phyloP scores from a whole-genome alignment of 164 flowering plant species.

The Umbilicus rupestris region DNA sequence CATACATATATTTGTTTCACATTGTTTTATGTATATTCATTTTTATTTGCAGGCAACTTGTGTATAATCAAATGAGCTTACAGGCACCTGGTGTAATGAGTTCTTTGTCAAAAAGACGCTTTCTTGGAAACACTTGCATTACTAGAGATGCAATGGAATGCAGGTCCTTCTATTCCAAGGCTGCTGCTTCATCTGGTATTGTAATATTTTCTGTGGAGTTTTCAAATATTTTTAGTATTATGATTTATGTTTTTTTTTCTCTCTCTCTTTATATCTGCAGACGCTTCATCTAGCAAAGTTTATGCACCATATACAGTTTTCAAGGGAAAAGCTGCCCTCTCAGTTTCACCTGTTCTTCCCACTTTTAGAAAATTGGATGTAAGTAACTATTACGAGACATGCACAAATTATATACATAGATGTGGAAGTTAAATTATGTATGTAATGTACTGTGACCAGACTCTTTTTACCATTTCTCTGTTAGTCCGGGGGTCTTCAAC shows the following conservation, averaged over 20 bases:
- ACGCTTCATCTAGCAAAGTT: conserved; percentile 3
- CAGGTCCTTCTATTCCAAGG: neutral
- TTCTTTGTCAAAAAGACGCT: neutral
- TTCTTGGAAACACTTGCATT: neutral
- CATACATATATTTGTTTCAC: neutral
- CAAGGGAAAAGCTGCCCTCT: conserved; percentile 88
- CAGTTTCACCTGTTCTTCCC: conserved; percentile 47
- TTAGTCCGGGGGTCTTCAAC: conserved; percentile 38
- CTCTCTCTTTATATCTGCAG: neutral
- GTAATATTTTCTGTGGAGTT: neutral
- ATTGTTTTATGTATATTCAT: neutral
- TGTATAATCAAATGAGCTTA: neutral
- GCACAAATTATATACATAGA: neutral
- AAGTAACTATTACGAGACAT: conserved; percentile 15
- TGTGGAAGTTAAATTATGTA: neutral
- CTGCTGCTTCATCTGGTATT: conserved; percentile 6
- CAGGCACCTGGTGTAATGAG: neutral
- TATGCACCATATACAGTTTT: conserved; percentile 47
- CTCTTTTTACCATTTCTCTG: conserved; percentile 9
- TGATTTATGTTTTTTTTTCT: neutral
- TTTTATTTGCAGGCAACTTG: too few relatives aligned
- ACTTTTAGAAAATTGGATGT: conserved; percentile 45
- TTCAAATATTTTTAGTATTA: neutral
- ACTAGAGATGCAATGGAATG: neutral
- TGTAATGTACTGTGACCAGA: neutral